Percentiles rank a stretch among this genome's conserved stretches.
Conservation (phyloP, 106 monocot species). For the Allium fistulosum region DNA sequence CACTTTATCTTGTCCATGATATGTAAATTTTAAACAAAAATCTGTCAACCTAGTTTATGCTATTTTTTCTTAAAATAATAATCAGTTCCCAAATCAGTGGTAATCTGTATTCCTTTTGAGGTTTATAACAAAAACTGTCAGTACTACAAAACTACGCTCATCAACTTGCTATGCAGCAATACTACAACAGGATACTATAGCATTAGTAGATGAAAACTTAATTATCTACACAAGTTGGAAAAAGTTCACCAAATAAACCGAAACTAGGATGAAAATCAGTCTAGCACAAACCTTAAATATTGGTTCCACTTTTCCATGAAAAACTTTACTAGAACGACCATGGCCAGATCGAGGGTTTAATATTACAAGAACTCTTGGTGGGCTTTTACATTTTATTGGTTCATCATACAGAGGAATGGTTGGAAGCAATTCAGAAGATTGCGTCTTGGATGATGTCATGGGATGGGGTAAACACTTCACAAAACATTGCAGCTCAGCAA, state of each 20-base stretch:
- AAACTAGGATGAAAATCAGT: not conserved
- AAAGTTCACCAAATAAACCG: no score
- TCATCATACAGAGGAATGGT: slow-evolving; percentile 62
- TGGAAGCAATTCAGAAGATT: slow-evolving; percentile 34
- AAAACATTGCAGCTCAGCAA: slow-evolving; percentile 82
- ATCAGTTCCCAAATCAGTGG: no score
- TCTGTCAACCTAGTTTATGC: no score
- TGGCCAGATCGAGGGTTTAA: slow-evolving; percentile 96
- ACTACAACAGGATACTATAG: no score
- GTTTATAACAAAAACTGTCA: no score
- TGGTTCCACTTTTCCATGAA: slow-evolving; percentile 85
- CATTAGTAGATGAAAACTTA: not conserved
- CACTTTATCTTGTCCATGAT: no score
- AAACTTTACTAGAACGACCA: slow-evolving; percentile 88
- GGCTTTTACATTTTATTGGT: slow-evolving; percentile 73
- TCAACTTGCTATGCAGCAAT: no score
- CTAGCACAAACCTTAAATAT: slow-evolving; percentile 70
- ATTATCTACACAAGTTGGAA: not conserved
- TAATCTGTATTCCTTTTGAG: no score
- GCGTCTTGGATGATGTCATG: slow-evolving; percentile 50
- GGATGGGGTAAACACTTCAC: slow-evolving; percentile 83
- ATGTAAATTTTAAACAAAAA: no score
- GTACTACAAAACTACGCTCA: no score
- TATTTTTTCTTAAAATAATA: no score
- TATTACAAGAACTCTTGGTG: slow-evolving; percentile 76